These are phyloP conservation scores for Penicillium atrosanguineum DNA, from an alignment of 495 filamentous ascomycete species.

Conservation along the genomic window DNA sequence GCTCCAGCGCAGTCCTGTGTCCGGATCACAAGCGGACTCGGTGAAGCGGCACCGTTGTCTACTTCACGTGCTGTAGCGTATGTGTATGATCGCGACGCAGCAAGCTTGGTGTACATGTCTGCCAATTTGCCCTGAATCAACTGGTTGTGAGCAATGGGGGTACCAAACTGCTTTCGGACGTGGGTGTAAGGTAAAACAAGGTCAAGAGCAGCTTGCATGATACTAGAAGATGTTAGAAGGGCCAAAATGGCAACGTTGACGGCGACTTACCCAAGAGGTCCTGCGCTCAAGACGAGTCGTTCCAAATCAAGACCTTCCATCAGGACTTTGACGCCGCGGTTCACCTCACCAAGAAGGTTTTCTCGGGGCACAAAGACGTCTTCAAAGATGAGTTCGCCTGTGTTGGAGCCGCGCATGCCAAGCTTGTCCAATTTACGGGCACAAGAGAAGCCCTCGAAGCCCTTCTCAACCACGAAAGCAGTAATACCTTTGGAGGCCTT, in stretches of 20 bases:
- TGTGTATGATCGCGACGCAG: constrained; percentile 77
- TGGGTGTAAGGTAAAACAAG: constrained; percentile 88
- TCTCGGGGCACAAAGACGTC: constrained; percentile 84
- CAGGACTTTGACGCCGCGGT: constrained; percentile 82
- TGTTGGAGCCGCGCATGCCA: constrained; percentile 96
- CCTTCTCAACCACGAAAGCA: constrained; percentile 83
- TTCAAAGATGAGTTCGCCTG: constrained; percentile 91
- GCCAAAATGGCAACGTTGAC: background rate
- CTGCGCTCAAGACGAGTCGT: constrained; percentile 86
- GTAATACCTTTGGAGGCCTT: constrained; percentile 89
- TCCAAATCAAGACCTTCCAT: constrained; percentile 98
- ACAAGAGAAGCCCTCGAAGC: constrained; percentile 74
- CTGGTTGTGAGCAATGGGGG: constrained; percentile 89
- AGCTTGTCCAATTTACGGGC: constrained; percentile 95
- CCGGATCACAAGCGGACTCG: constrained; percentile 48
- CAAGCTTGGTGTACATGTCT: constrained; percentile 95
- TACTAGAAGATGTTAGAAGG: constrained; percentile 42
- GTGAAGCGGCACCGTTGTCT: constrained; percentile 59
- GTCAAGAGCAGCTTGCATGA: constrained; percentile 93
- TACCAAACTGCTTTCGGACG: constrained; percentile 81
- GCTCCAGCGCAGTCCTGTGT: constrained; percentile 95
- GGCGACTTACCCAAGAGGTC: constrained; percentile 65
- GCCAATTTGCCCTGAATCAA: constrained; percentile 90
- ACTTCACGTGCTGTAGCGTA: constrained; percentile 72
- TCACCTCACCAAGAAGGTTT: constrained; percentile 76